Conservation (phyloP, 1,139 yeast genomes). For the Debaryomyces udenii region DNA sequence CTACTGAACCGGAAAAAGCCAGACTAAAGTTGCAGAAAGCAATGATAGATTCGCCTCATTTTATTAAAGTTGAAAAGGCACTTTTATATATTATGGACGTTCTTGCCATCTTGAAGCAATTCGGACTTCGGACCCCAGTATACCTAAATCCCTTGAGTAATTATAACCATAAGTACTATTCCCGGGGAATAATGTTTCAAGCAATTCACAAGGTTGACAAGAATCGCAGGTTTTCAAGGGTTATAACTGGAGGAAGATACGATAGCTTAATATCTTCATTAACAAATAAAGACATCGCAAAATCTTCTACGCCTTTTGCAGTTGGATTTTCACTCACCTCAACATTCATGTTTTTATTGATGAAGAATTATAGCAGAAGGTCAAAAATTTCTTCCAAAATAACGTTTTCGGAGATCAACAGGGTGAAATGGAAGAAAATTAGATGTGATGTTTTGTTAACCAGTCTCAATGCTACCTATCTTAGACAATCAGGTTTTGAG, state of each 20-base stretch:
- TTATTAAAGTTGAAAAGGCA: constrained; percentile 63
- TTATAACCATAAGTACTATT: constrained; percentile 77
- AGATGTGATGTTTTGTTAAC: constrained; percentile 84
- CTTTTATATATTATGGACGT: constrained; percentile 63
- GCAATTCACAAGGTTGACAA: constrained; percentile 64
- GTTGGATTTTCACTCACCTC: constrained; percentile 78
- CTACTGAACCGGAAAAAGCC: constrained; percentile 66
- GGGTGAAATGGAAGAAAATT: constrained; percentile 31
- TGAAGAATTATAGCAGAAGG: constrained; percentile 34
- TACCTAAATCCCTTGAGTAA: constrained; percentile 74
- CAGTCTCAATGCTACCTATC: constrained; percentile 55
- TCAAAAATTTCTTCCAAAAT: constrained; percentile 30
- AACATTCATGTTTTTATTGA: constrained; percentile 44
- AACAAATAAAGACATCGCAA: constrained; percentile 43
- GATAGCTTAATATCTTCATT: constrained; percentile 70
- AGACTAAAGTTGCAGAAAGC: constrained; percentile 62
- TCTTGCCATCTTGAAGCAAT: constrained; percentile 50
- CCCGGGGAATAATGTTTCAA: constrained; percentile 85
- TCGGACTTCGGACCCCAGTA: constrained; percentile 48
- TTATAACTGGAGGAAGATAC: constrained; percentile 93
- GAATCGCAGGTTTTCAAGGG: constrained; percentile 42
- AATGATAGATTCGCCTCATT: constrained; percentile 74
- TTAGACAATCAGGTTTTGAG: constrained; percentile 64
- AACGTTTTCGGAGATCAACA: constrained; percentile 40
- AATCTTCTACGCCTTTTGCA: constrained; percentile 49